phyloP scores from a whole-genome alignment of 2,329 filamentous ascomycete genomes.

The Pyricularia sp. region DNA sequence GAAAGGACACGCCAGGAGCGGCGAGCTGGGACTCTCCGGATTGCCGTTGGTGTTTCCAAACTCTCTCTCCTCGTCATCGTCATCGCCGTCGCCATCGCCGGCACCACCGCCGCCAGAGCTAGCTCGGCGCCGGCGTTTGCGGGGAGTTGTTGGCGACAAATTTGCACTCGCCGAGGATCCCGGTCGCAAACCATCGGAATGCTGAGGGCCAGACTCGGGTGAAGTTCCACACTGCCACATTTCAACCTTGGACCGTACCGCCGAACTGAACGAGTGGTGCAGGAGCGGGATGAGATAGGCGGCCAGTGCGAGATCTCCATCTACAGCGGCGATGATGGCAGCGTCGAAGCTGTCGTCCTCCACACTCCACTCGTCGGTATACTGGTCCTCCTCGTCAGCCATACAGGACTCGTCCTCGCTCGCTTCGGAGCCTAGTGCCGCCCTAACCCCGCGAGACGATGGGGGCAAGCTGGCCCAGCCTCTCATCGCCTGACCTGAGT shows the following conservation, averaged over 20 bases:
- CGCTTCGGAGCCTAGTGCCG: background rate
- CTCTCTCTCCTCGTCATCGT: constrained; percentile 10
- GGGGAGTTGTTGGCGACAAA: constrained; percentile 6
- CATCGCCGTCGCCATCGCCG: constrained; percentile 8
- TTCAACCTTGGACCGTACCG: constrained; percentile 14
- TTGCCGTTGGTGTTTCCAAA: constrained; percentile 2
- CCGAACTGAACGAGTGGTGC: constrained; percentile 12
- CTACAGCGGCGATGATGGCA: constrained; percentile 14
- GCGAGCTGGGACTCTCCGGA: constrained; percentile 3
- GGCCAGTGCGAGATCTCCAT: constrained; percentile 14
- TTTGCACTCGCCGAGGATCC: constrained; percentile 1
- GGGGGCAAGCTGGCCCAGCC: background rate
- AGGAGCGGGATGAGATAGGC: constrained; percentile 15
- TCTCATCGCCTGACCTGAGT: background rate
- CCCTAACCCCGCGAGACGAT: background rate
- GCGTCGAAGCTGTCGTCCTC: constrained; percentile 15
- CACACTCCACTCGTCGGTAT: constrained; percentile 14
- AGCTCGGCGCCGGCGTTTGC: constrained; percentile 12
- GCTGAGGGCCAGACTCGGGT: background rate
- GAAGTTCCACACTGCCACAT: constrained; percentile 13
- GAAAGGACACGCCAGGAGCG: constrained; percentile 16
- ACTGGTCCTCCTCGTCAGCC: constrained; percentile 9
- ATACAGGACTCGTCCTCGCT: constrained; percentile 10
- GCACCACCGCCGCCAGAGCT: constrained; percentile 8
- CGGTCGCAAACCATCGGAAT: background rate